Evolutionary conservation across 345 rosid genomes (phyloP).

Genomic region (Populus pruinosa): DNA sequence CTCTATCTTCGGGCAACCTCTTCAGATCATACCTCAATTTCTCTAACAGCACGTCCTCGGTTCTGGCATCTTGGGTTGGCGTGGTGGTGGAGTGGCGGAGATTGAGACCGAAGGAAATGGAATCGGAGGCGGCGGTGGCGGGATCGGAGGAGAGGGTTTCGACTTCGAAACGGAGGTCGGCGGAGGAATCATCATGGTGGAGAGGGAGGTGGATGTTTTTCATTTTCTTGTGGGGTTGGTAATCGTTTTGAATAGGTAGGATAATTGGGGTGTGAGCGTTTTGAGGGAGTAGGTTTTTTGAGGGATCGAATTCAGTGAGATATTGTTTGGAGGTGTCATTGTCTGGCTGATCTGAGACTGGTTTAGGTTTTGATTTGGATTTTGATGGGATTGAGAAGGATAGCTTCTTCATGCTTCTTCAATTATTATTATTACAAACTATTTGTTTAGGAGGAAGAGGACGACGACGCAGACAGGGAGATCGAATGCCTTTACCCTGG

Average conservation of each 20-base stretch:
- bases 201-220: constrained; percentile 21
- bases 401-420: constrained; percentile 11
- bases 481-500: too few species aligned
- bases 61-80: background rate
- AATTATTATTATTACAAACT: too few species aligned
- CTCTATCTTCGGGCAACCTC: constrained; percentile 61
- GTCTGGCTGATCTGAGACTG: background rate
- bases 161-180: constrained; percentile 7
- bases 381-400: constrained; percentile 18
- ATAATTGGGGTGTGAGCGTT: background rate
- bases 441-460: too few species aligned
- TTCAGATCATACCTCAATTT: constrained; percentile 49
- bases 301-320: constrained; percentile 19
- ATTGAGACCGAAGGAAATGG: constrained; percentile 58
- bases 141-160: constrained; percentile 15
- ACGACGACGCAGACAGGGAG: too few species aligned
- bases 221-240: constrained; percentile 28
- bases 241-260: constrained; percentile 14
- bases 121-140: constrained; percentile 13
- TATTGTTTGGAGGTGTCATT: background rate
- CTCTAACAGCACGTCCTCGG: constrained; percentile 41
- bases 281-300: background rate
- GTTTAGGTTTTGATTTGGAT: constrained; percentile 3
- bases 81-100: constrained; percentile 33
- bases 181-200: constrained; percentile 3